Percentiles rank a stretch among this genome's conserved stretches.
phyloP scores from a whole-genome alignment of 768 basidiomycete species.

The Trametopsis cervina region DNA sequence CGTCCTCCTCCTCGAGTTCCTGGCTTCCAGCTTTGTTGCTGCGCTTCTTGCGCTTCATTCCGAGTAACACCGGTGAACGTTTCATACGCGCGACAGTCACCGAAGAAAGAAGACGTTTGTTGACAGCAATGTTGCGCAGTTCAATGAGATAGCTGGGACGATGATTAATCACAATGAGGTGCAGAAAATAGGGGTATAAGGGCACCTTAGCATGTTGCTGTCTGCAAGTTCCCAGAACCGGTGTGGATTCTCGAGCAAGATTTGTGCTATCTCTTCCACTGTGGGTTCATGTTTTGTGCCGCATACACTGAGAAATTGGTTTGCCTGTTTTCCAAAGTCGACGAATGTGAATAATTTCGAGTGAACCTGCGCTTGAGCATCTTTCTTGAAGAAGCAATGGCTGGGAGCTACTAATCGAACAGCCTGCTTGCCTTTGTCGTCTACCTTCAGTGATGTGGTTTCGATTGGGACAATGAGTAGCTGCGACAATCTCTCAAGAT shows the following conservation, averaged over 20 bases:
- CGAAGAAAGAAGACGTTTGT: conserved; percentile 44
- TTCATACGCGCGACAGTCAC: conserved; percentile 60
- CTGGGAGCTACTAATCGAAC: conserved; percentile 47
- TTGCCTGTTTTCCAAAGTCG: conserved; percentile 78
- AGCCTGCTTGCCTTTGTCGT: conserved; percentile 13
- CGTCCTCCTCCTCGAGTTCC: conserved; percentile 56
- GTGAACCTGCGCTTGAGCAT: conserved; percentile 52
- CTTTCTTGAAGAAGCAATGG: conserved; percentile 63
- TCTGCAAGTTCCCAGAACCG: conserved; percentile 67
- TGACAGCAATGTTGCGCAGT: conserved; percentile 81
- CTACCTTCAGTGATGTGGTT: conserved; percentile 21
- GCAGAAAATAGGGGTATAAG: conserved; percentile 1
- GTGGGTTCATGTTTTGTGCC: conserved; percentile 87
- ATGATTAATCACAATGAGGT: background rate
- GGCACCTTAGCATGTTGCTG: conserved; percentile 56
- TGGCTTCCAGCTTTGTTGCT: conserved; percentile 24
- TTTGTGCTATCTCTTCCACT: conserved; percentile 71
- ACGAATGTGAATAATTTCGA: conserved; percentile 83
- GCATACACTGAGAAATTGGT: conserved; percentile 78
- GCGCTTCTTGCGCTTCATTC: conserved; percentile 36
- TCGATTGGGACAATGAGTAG: conserved; percentile 62
- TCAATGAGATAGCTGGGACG: conserved; percentile 68
- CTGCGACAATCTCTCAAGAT: conserved; percentile 47
- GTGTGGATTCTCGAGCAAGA: conserved; percentile 60
- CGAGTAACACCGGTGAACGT: conserved; percentile 64